These are phyloP conservation scores for Aphanomyces stellatus DNA, from an alignment of 352 stramenopile species.

Conservation along the genomic window DNA sequence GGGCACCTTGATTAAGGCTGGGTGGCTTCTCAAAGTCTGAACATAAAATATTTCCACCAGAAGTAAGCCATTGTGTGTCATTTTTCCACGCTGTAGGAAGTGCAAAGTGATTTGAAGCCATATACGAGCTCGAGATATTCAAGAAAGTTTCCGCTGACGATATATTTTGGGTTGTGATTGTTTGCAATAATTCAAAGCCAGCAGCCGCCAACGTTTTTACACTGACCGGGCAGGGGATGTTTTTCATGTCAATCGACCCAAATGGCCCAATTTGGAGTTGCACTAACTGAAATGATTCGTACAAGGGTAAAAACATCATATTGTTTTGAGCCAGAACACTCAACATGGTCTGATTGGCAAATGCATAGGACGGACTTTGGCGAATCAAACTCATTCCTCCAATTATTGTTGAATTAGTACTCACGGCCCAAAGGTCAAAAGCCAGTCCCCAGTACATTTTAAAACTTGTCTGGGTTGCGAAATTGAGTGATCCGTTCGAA, in stretches of 20 bases:
- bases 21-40: too few species aligned
- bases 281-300: neutral
- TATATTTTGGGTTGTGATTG: neutral
- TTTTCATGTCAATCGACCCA: slow-evolving; percentile 9
- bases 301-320: neutral
- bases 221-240: neutral
- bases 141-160: too few species aligned
- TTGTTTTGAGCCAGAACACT: neutral
- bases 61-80: too few species aligned
- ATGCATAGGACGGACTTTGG: neutral
- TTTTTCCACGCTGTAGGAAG: too few species aligned
- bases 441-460: slow-evolving; percentile 14
- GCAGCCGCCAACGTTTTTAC: neutral
- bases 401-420: neutral
- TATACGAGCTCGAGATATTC: too few species aligned
- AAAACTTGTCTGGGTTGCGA: neutral
- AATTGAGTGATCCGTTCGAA: neutral
- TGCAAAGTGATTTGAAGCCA: too few species aligned
- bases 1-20: too few species aligned
- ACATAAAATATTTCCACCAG: too few species aligned
- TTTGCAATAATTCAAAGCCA: neutral
- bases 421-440: neutral
- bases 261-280: neutral
- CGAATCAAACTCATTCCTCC: neutral
- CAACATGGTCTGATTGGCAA: neutral